Conservation (phyloP, 2,329 filamentous ascomycete genomes). For the Capronia americana region DNA sequence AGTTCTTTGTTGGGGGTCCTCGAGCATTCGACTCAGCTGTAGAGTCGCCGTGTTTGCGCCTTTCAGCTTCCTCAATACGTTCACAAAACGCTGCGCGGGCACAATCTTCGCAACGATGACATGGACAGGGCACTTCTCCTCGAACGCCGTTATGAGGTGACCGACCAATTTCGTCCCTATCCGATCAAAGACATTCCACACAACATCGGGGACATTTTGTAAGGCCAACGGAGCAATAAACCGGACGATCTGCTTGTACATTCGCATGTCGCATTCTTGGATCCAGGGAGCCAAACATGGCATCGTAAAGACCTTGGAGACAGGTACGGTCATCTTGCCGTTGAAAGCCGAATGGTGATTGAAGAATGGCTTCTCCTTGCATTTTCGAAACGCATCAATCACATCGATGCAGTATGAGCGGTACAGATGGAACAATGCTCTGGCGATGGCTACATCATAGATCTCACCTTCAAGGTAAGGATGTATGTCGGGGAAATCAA, state of each 20-base stretch:
- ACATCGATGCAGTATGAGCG: conserved; percentile 93
- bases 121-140: conserved; percentile 80
- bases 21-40: conserved; percentile 89
- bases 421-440: conserved; percentile 85
- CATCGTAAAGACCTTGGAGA: conserved; percentile 88
- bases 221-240: conserved; percentile 88
- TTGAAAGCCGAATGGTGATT: conserved; percentile 94
- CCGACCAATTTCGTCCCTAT: conserved; percentile 81
- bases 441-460: conserved; percentile 85
- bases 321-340: conserved; percentile 93
- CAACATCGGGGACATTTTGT: conserved; percentile 86
- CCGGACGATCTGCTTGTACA: conserved; percentile 96
- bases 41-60: conserved; percentile 93
- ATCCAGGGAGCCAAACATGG: conserved; percentile 88
- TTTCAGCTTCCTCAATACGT: conserved; percentile 82
- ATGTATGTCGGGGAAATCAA: conserved; percentile 85
- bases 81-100: conserved; percentile 86
- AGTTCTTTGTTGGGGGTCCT: conserved; percentile 84
- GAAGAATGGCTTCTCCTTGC: conserved; percentile 96
- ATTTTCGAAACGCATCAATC: conserved; percentile 93
- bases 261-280: conserved; percentile 89
- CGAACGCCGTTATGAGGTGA: conserved; percentile 85
- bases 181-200: conserved; percentile 83
- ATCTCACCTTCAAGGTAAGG: conserved; percentile 69
- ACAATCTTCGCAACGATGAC: conserved; percentile 86